Conservation (phyloP, 345 rosid genomes). For the Eucalyptus curtisii region DNA sequence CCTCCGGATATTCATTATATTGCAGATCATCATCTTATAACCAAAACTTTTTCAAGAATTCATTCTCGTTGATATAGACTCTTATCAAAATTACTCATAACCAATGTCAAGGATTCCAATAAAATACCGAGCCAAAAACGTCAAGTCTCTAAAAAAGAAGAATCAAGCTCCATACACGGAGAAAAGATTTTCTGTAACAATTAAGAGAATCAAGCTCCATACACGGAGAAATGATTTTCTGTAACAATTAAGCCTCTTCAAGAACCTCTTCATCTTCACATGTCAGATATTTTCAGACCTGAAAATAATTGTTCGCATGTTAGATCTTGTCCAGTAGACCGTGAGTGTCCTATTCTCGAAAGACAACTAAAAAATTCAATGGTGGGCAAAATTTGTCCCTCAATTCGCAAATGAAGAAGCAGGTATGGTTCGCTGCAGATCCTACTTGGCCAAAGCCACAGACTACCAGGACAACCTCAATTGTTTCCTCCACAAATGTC, state of each 20-base stretch:
- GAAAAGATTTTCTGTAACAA: background rate
- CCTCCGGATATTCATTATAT: background rate
- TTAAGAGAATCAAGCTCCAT: no score
- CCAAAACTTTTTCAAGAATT: background rate
- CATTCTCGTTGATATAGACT: fast-evolving
- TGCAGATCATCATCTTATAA: background rate
- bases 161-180: no score
- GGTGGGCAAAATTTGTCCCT: fast-evolving
- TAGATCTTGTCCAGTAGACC: no score
- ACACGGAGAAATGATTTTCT: background rate
- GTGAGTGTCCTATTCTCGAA: no score
- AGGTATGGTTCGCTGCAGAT: fast-evolving
- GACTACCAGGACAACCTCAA: no score
- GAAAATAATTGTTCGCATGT: no score
- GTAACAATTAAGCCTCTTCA: background rate
- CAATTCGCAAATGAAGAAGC: no score
- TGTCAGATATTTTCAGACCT: background rate
- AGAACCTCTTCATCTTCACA: background rate
- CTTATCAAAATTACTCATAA: no score
- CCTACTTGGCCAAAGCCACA: no score
- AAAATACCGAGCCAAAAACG: fast-evolving
- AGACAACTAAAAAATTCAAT: no score
- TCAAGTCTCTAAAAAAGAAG: fast-evolving
- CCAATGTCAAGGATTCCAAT: no score
- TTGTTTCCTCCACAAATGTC: no score